Base-by-base conservation (phyloP, 2,329 filamentous ascomycete genomes). In the Colletotrichum truncatum region DNA sequence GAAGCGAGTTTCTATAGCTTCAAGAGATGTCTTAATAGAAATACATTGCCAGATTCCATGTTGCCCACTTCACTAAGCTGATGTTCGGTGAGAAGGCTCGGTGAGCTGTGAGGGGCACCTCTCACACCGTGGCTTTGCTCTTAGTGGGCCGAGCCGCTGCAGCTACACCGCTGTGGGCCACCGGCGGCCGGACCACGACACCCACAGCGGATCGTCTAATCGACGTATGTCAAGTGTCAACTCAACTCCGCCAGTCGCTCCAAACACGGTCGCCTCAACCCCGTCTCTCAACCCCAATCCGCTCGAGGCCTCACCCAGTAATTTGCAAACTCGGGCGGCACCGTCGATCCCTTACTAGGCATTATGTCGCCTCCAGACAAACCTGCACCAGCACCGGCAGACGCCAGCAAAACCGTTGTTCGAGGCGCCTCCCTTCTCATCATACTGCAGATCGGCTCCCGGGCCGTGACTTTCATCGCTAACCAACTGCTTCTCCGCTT, bases 401-500 rank as follows among this genome's bases (percentile, higher is more conserved):
- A 66, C 25, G 62, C 66, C 25, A 61, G 62, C 56, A 53, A 57
- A 45, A 53, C 78, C 56, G 78, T 77, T 67, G 85, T 93, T 55
- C 87, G 89, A 65, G 93, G 93, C 60, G 93, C 93, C 56, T 92
- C 92, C 12, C 90, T 96, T 73, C 87, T 99, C 70, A 97, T 99
- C 74, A 81, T 93, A 54, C 89, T 98, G 45, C 96, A 98, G 79
- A 84, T 99, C 68, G 85, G 85, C 45, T 98, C 95, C n/a, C 91
- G 95, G 66, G 89, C 91, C 58, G 82, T 97, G 68, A 98, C 95
- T 23, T 99, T 99, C 79, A 79, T 91, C 70, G 92, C 96, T 74
- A 99, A 98, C 80, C 95, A 99, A 77, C 77, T 97, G 36, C 87
- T 99, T 28, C 86, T 99, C 7, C 93, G 95, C 34, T 95, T 92